Evolutionary conservation across 345 rosid genomes (phyloP), one percentile per base, ranked within the genome.

Genomic region (Barbarea vulgaris): DNA sequence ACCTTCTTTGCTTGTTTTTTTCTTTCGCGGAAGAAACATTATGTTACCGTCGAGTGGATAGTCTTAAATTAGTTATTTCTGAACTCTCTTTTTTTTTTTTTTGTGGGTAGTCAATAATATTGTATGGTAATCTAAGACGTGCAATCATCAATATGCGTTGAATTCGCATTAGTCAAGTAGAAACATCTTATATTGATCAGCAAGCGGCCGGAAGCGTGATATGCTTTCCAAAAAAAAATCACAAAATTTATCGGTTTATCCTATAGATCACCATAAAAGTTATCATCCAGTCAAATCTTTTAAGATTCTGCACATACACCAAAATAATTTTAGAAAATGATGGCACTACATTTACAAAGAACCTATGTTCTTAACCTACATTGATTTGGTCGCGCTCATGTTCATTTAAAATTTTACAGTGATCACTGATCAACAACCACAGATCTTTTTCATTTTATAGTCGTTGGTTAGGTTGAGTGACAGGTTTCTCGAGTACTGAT

Each of bases 81-180:
- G 12, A 36, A 25, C 30, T 50, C 12, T 9, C 12, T 24, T 34
- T 46, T 17, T 28, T n/a, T 9, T 12, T 24, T 34, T 46, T 17
- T 28, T n/a, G 7, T 33, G 15, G 36, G 57, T 3, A 10, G 14
- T 21, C 31, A 14, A 67, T 25, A 55, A 8, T 4, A n/a, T n/a
- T n/a, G n/a, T 47, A n/a, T 61, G 41, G 34, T 72, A n/a, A 61
- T 51, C 9, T 17, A 22, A 57, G 48, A n/a, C 47, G 47, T 34
- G 37, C 25, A 59, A 33, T 7, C 9, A 48, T 60, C 19, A 46
- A n/a, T 46, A 39, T 59, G 59, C 37, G 36, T 33, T 27, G 58
- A 60, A 48, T n/a, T 59, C 14, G 8, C 36, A 24, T 48, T 71
- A 34, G 33, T 58, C 18, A 48, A 34, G 11, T 9, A 21, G 34